Base-by-base conservation (phyloP, 495 filamentous ascomycete species). In the Aspergillus ostianus region DNA sequence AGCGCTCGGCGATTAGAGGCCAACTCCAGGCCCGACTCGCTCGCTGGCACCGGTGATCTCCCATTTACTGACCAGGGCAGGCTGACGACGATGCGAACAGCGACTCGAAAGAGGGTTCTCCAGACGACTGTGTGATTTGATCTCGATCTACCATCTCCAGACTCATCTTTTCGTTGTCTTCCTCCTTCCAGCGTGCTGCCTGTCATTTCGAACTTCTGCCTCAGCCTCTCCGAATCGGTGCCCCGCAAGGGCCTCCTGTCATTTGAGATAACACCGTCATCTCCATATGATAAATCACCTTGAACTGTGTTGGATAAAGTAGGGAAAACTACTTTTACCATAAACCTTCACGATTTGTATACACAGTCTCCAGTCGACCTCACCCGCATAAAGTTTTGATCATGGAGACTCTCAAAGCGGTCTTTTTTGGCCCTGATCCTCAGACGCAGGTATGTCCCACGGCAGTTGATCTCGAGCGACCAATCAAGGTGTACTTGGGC, bases 391-490 rank as follows among this genome's bases (percentile, higher is more conserved):
- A 41, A 17, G 36, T n/a, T 9, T 21, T 26, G 62, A 75, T 63
- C 65, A 98, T 98, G 94, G 90, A 98, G 77, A 80, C 90, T 27
- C 74, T 98, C 72, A 91, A 87, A 71, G 80, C 87, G 45, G 85
- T 96, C 67, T 94, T 98, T 78, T 93, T 85, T 75, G 93, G 90
- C 71, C 94, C 95, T 21, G 91, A 94, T 73, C 95, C 94, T 48
- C 86, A 93, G 72, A 88, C 84, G 36, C 94, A 98, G 81, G 93
- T 95, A 18, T 36, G 15, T 23, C 52, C 61, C 45, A 48, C 53
- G 8, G 5, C 5, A 12, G 53, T 29, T n/a, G 23, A 45, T 19
- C n/a, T 45, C 19, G 21, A 29, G 5, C 7, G 56, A 17, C 36
- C 36, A 41, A 41, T 5, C 36, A 15, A 41, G 13, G 1, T 12